Base-by-base conservation (phyloP, 1,284 basidiomycete species). In the Xerocomus amazonicus region DNA sequence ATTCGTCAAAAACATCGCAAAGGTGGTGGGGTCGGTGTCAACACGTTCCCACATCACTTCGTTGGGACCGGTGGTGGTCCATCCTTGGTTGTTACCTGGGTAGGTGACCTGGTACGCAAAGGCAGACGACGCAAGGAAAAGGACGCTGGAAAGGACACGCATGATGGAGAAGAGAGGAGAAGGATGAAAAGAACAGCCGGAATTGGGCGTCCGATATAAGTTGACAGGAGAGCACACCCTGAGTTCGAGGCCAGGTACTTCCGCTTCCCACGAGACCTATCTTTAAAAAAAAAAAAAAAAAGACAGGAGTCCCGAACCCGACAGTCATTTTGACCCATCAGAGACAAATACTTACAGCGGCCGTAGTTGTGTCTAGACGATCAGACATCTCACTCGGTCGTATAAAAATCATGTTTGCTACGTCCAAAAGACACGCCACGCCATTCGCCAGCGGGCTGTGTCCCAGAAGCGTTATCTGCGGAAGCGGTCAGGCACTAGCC, bases 1-100 rank as follows among this genome's bases (percentile, higher is more conserved):
- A 70, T 90, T 88, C 58, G 74, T 75, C 45, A 92, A 75, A 45
- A 89, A 70, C 43, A 79, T 74, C 10, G 84, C 80, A 68, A 92
- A 91, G 70, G 79, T 88, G 46, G 52, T 39, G 0, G 78, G 63
- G 61, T 91, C 88, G 16, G 84, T 85, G 52, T 52, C 52, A 53
- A 89, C 87, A n/a, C 74, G 74, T 3, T 69, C 51, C 88, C 89
- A 91, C 16, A 67, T 52, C 54, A 90, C 69, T 32, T 66, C 72
- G 65, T 91, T 87, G 43, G 74, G 59, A 17, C 81, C 81, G 14
- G 63, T 61, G 58, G 77, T 76, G 16, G 73, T 76, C 88, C 87
- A 92, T 46, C 75, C 76, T 27, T 75, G 60, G 35, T 59, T 49
- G 29, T 58, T 57, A 54, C 63, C 71, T 38, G 90, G 90, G 47